Base-by-base conservation (phyloP, 305 asterid genomes). In the Euphrasia arctica region DNA sequence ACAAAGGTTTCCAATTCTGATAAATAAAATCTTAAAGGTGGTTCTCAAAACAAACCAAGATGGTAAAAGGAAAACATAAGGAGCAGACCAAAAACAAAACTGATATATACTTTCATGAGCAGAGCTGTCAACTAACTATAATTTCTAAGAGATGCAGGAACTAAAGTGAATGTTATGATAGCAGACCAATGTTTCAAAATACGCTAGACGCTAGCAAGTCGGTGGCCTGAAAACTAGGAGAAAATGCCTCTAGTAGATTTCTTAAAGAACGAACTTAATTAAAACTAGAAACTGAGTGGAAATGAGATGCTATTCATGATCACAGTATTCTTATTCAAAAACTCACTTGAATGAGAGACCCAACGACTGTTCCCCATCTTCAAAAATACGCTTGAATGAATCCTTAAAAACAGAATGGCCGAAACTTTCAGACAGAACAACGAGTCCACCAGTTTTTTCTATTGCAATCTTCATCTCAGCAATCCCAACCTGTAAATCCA, bases 381-480 rank as follows among this genome's bases (percentile, higher is more conserved):
- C 99, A 69, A 88, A 90, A 66, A 88, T 75, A 22, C 83, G 93
- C 75, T 74, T 94, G 73, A 94, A 94, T 8, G 99, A 88, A 79
- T 88, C 96, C 84, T 94, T 94, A 79, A 94, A 94, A 68, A 94
- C 99, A 54, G 99, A 82, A 82, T 94, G 99, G 68, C 97, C 98
- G 81, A 94, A 94, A 77, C 99, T 94, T 85, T 94, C 99, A 56
- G 99, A 86, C 63, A 88, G 82, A 75, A 90, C 96, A 9, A 90
- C 95, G 62, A 94, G 95, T 57, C 99, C 99, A 74, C 98, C 98
- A 58, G 95, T 90, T 81, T 77, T 87, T 81, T 94, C 98, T 62
- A 94, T 90, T 60, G 96, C 91, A 57, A 93, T 87, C 79, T 93
- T 90, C 97, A 93, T 93, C 85, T 93, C 99, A 65, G 99, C 97